Evolutionary conservation across 345 rosid species (phyloP), one percentile per base, ranked within the genome.

Genomic region (Xanthoceras sorbifolium): DNA sequence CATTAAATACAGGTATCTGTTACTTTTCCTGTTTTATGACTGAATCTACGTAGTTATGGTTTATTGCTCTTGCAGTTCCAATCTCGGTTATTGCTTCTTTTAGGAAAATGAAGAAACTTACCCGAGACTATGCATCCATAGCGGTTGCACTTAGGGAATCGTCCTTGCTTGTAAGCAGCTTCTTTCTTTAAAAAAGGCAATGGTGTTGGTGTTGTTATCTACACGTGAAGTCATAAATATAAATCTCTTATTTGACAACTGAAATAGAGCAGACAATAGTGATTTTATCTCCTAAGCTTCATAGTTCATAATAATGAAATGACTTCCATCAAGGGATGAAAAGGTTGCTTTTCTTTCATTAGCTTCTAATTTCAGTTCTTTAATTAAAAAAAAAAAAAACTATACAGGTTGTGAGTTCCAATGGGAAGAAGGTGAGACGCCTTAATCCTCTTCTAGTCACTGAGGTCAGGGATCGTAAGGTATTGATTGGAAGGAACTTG

Each of bases 371-470:
- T 75, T 84, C 74, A 46, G 31, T 38, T 77, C 72, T 80, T 12
- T 46, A n/a, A 63, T 17, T 42, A n/a, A 54, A 46, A 38, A 54
- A 69, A n/a, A 54, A 46, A 38, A 54, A 69, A 38, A 65, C 2
- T 61, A 61, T 84, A 71, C 81, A 94, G 98, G 89, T 87, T 79
- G 87, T 95, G 57, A 91, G 91, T 80, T 44, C 86, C 32, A 94
- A 91, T 84, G 93, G 89, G 66, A 95, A 91, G 88, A 95, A 82
- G 87, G 92, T 93, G 84, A 95, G 90, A 86, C 91, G 97, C 38
- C 80, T 80, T 63, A 77, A 89, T 76, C 89, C 92, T 82, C 83
- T 83, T 74, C 90, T 87, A 23, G 76, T 82, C 46, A 76, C 89
- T 62, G 93, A 90, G 83, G 82, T 84, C 72, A 87, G 76, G 88